Conservation (phyloP, 2,329 filamentous ascomycete genomes). For the Aspergillus versicolor region DNA sequence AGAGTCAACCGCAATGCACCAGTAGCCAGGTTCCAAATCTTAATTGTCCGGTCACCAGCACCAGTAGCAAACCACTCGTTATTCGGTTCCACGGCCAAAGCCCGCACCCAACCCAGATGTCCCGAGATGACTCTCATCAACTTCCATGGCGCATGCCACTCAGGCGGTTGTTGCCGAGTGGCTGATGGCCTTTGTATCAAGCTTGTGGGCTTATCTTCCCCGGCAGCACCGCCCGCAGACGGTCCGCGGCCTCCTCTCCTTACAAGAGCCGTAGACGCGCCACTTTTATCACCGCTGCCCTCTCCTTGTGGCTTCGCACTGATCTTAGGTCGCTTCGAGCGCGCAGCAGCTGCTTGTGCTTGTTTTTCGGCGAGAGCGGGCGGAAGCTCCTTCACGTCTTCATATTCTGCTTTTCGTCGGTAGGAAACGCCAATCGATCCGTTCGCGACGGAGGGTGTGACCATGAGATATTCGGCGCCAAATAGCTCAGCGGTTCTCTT, state of each 20-base stretch:
- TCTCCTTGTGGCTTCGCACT: slow-evolving; percentile 44
- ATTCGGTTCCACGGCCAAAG: slow-evolving; percentile 85
- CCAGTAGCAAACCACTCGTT: slow-evolving; percentile 98
- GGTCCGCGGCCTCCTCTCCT: slow-evolving; percentile 36
- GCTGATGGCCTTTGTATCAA: slow-evolving; percentile 62
- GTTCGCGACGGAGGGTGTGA: slow-evolving; percentile 42
- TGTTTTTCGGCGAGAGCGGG: slow-evolving; percentile 77
- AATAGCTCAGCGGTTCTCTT: slow-evolving; percentile 50
- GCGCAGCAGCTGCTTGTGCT: slow-evolving; percentile 62
- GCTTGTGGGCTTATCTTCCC: slow-evolving; percentile 54
- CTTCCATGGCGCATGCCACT: slow-evolving; percentile 99
- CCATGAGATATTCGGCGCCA: slow-evolving; percentile 47
- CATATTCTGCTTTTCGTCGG: slow-evolving; percentile 65
- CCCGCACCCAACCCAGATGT: slow-evolving; percentile 91
- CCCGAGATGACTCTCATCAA: slow-evolving; percentile 96
- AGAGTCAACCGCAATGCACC: slow-evolving; percentile 81
- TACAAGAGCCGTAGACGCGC: slow-evolving; percentile 58
- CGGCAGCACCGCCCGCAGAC: slow-evolving; percentile 33
- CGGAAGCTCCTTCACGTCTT: slow-evolving; percentile 73
- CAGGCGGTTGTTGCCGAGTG: slow-evolving; percentile 70
- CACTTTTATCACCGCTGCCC: slow-evolving; percentile 46
- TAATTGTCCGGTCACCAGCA: slow-evolving; percentile 93
- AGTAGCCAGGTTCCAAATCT: slow-evolving; percentile 95
- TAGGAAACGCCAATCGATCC: slow-evolving; percentile 47
- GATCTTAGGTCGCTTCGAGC: slow-evolving; percentile 63